Evolutionary conservation across 23 red algal species (phyloP).

Genomic region (Chondrus crispus): DNA sequence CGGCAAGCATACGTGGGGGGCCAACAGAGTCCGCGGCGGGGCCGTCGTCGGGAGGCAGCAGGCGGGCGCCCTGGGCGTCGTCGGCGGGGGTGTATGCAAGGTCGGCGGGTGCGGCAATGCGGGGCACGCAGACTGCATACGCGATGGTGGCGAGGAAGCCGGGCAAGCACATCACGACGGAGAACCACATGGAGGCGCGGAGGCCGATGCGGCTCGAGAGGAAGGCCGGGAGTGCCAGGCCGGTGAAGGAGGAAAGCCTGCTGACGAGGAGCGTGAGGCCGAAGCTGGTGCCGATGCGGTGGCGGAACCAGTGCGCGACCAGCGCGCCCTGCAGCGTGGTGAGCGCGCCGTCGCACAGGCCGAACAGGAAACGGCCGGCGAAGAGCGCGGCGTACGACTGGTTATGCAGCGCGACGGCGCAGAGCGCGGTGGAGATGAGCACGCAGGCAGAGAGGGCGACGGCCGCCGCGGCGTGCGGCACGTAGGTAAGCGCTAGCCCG

Average conservation of each 20-base stretch:
- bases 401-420: conserved; percentile 9
- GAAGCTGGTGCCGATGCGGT: conserved; percentile 18
- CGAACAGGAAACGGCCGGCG: conserved; percentile 57
- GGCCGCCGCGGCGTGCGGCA: conserved; percentile 24
- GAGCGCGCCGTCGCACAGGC: conserved; percentile 40
- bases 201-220: conserved; percentile 3
- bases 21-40: neutral
- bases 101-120: too few relatives aligned
- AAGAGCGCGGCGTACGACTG: conserved; percentile 30
- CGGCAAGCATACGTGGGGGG: neutral
- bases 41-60: neutral
- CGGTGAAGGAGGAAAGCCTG: conserved; percentile 26
- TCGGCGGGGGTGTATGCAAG: too few relatives aligned
- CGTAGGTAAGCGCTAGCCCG: conserved; percentile 28
- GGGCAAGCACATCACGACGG: conserved; percentile 21
- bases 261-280: conserved; percentile 51
- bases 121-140: neutral
- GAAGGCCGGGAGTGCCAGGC: conserved; percentile 33
- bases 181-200: conserved; percentile 37
- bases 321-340: conserved; percentile 44
- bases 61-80: too few relatives aligned
- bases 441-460: conserved; percentile 8
- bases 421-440: conserved; percentile 19
- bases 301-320: conserved; percentile 32
- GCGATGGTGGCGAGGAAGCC: conserved; percentile 16